Evolutionary conservation across 73 alveolate species (phyloP).

Genomic region (Paramecium pentaurelia): DNA sequence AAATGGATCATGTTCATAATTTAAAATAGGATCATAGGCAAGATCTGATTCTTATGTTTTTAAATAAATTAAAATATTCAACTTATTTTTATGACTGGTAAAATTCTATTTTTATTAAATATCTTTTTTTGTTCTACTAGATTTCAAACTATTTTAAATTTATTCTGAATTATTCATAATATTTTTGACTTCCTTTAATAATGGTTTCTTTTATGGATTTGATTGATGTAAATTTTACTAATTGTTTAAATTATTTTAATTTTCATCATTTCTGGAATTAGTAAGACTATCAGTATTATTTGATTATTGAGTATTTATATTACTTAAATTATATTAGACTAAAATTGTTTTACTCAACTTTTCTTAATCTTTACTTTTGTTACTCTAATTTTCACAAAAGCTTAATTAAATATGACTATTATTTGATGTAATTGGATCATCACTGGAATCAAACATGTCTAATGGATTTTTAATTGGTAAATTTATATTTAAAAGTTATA

Average conservation of each 20-base stretch:
- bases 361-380: neutral
- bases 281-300: neutral
- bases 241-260: neutral
- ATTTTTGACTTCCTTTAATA: neutral
- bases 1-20: constrained; percentile 23
- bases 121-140: neutral
- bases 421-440: neutral
- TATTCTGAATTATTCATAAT: neutral
- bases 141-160: neutral
- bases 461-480: neutral
- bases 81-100: neutral
- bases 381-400: neutral
- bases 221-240: neutral
- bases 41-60: neutral
- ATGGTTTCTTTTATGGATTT: neutral
- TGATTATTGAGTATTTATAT: neutral
- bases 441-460: neutral
- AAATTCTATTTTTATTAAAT: neutral
- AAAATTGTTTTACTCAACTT: neutral
- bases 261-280: neutral
- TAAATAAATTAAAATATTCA: neutral
- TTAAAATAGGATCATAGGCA: constrained; percentile 17
- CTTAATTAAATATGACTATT: neutral
- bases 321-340: neutral
- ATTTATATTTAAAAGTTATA: neutral